Base-by-base conservation (phyloP, 768 basidiomycete species). In the Leucosporidium scottii region DNA sequence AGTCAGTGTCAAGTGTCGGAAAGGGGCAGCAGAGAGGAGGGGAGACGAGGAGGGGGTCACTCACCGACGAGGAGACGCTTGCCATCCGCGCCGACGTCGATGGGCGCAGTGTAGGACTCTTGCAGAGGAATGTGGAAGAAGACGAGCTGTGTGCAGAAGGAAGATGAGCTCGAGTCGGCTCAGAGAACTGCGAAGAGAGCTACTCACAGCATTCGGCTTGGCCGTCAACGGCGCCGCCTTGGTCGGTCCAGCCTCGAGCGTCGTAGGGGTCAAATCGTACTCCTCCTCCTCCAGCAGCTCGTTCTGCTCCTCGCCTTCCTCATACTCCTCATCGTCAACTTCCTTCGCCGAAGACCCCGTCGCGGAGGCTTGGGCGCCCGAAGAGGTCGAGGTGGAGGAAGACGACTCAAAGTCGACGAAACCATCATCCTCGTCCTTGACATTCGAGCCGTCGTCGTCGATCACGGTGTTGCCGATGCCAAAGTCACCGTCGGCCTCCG, bases 81-180 rank as follows among this genome's bases (percentile, higher is more conserved):
- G 7, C 85, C 85, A 0, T 85, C 87, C 15, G 78, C 78, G 0
- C 82, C 79, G 71, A 90, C 85, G 18, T 76, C 79, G 77, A 97
- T 93, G 0, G 89, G 79, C n/a, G 80, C 80, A 1, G 77, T 75
- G 76, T 90, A 93, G 1, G 90, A 82, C 78, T 93, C 91, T 59
- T 84, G 85, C 39, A 97, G 76, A 61, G 94, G 94, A 57, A 99
- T 98, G 73, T 98, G 94, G 86, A 96, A 97, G 80, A 94, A 96
- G 88, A 91, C 90, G 73, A 98, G 78, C n/a, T 59, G 57, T 59
- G 57, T n/a, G 7, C 8, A 31, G 9, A n/a, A n/a, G n/a, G 20
- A 34, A 23, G 12, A 21, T 28, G 5, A 21, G 27, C 4, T 17
- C 36, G 57, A 51, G 9, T 23, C 31, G 8, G 34, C 21, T 51